Percentiles rank a stretch among this genome's conserved stretches.
These are phyloP conservation scores for Salix suchowensis DNA, from an alignment of 345 rosid species.

Conservation along the genomic window DNA sequence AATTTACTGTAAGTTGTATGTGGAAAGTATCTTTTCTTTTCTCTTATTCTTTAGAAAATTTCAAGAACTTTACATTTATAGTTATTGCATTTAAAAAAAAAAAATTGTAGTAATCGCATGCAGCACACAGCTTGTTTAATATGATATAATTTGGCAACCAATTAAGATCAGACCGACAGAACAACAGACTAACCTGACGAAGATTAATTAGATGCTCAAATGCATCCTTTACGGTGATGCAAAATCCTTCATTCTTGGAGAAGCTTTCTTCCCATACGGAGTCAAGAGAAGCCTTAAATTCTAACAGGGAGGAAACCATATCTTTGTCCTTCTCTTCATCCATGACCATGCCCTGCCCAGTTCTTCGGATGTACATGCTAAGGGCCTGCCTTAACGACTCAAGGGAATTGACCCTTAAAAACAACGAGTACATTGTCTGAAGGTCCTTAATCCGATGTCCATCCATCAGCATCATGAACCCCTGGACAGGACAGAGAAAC, in stretches of 20 bases:
- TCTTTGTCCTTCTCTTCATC: slow-evolving; percentile 99
- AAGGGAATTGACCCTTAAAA: slow-evolving; percentile 78
- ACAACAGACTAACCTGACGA: slow-evolving; percentile 63
- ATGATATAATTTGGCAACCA: not conserved
- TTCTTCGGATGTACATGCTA: slow-evolving; percentile 69
- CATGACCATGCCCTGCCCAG: slow-evolving; percentile 79
- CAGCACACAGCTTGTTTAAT: not conserved
- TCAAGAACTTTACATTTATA: not conserved
- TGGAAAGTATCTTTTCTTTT: not conserved
- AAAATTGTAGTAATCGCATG: not conserved
- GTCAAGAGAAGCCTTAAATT: slow-evolving; percentile 90
- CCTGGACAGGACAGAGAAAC: slow-evolving; percentile 43
- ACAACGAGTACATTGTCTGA: slow-evolving; percentile 68
- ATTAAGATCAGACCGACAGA: slow-evolving; percentile 2
- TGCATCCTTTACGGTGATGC: slow-evolving; percentile 86
- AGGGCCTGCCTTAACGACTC: slow-evolving; percentile 83
- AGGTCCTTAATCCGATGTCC: slow-evolving; percentile 91
- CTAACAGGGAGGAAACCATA: slow-evolving; percentile 81
- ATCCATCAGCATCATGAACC: slow-evolving; percentile 83
- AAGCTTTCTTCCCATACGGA: slow-evolving; percentile 90
- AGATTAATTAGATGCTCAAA: slow-evolving; percentile 93
- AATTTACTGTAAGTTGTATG: not conserved
- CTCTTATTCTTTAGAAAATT: not conserved
- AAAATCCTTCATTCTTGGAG: slow-evolving; percentile 80
- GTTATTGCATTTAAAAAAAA: not conserved